A percentile compares a stretch with the other conserved stretches of the same genome.
Evolutionary conservation across 768 basidiomycete genomes (phyloP).

Genomic region (Cyclocybe aegerita): DNA sequence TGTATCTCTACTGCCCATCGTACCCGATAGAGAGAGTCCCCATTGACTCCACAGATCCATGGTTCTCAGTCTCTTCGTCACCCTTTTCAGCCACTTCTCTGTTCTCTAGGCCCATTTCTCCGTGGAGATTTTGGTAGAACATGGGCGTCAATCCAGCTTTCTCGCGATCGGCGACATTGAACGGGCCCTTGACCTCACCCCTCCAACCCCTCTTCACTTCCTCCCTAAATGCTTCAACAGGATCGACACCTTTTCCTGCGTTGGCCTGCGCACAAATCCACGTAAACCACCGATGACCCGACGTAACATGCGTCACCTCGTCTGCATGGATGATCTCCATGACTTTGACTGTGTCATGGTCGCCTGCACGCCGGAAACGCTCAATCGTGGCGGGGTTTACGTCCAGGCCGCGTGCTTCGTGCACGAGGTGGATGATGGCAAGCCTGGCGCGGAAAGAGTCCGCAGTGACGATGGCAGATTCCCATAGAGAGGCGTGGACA

Average conservation of each 20-base stretch:
- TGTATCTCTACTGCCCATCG: too few relatives aligned
- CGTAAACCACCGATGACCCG: conserved; percentile 82
- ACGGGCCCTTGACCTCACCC: conserved; percentile 79
- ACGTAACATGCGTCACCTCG: conserved; percentile 81
- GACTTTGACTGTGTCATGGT: conserved; percentile 61
- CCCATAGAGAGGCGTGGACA: conserved; percentile 81
- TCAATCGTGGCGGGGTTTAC: conserved; percentile 82
- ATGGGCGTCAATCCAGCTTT: conserved; percentile 70
- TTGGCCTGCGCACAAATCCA: conserved; percentile 56
- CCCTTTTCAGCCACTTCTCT: neutral
- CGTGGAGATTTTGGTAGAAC: conserved; percentile 72
- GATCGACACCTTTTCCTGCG: conserved; percentile 45
- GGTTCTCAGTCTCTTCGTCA: neutral
- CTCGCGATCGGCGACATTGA: conserved; percentile 71
- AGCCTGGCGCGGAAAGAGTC: conserved; percentile 68
- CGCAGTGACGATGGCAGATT: conserved; percentile 68
- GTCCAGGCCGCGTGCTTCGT: conserved; percentile 82
- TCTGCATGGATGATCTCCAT: conserved; percentile 80
- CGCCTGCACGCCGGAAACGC: conserved; percentile 65
- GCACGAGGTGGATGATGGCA: conserved; percentile 83
- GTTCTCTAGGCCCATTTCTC: conserved; percentile 47
- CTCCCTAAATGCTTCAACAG: conserved; percentile 63
- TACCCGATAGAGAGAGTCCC: too few relatives aligned
- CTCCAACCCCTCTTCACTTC: conserved; percentile 71
- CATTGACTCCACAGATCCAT: too few relatives aligned